These are phyloP conservation scores for Aspergillus steynii DNA, from an alignment of 495 filamentous ascomycete genomes.

Conservation along the genomic window DNA sequence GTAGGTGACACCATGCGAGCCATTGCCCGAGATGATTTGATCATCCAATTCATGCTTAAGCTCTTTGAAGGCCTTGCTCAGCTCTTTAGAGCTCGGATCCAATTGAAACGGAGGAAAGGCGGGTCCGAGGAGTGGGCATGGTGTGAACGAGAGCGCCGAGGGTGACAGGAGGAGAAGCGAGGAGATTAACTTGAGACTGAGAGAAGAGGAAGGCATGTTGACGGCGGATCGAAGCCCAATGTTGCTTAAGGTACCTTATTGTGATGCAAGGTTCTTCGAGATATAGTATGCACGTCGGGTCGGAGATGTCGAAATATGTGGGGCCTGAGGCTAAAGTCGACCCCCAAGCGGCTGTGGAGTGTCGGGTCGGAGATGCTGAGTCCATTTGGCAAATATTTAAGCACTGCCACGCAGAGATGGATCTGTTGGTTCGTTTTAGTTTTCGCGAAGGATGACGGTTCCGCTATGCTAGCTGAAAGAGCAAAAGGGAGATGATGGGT, in stretches of 20 bases:
- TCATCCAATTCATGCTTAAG: constrained; percentile 3
- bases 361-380: neutral
- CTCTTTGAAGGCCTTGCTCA: constrained; percentile 16
- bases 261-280: neutral
- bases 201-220: neutral
- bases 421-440: neutral
- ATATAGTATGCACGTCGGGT: neutral
- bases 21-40: neutral
- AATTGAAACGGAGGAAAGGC: constrained; percentile 45
- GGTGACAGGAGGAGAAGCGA: constrained; percentile 7
- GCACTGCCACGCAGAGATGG: neutral
- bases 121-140: constrained; percentile 51
- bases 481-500: neutral
- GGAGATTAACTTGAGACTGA: neutral
- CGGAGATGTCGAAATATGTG: neutral
- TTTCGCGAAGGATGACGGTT: neutral
- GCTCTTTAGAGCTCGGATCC: constrained; percentile 31
- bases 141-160: constrained; percentile 23
- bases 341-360: neutral
- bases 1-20: constrained; percentile 17
- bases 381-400: neutral
- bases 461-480: neutral
- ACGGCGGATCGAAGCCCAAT: neutral
- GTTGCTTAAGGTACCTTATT: neutral
- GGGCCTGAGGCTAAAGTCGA: neutral